Evolutionary conservation across 495 filamentous ascomycete genomes (phyloP), one percentile per base, ranked within the genome.

Genomic region (Penicillium lividum): DNA sequence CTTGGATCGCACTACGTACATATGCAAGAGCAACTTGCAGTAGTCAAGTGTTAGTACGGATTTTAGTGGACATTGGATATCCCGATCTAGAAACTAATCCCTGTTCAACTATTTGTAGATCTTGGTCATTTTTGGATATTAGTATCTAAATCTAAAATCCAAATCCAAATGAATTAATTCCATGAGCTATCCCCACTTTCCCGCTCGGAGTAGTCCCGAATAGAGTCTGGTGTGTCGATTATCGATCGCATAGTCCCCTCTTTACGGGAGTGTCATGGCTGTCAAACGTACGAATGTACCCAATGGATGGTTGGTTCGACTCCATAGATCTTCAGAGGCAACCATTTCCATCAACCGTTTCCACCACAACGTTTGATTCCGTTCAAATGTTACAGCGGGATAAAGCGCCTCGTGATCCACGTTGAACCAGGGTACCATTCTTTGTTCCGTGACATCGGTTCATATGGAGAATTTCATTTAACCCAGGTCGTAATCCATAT

Each of bases 161-260:
- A n/a, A n/a, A n/a, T n/a, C n/a, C n/a, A 34, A 36, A 36, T 36
- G 33, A 36, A 11, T 36, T 36, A 36, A 36, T 36, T 36, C 33
- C 25, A 5, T 61, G 45, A 50, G 22, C 53, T 57, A 50, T 43
- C 53, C 29, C 51, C 51, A 52, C 51, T 28, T 15, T 50, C 42
- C 47, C 55, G 29, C 40, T 56, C 53, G 54, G 58, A 27, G 25
- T 38, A 58, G 42, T 51, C 25, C 48, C 53, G 28, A 51, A 63
- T 22, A 51, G 30, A 52, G 52, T 33, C 56, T 62, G 38, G 38
- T 60, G 62, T 65, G 60, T 56, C 52, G 57, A 65, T 68, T 60
- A 60, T 65, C 65, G 62, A 64, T 62, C 62, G 51, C 45, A 51
- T 51, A 16, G 38, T 51, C 29, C 44, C n/a, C 38, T 36, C 31